Percentiles rank a stretch among this genome's conserved stretches.
Conservation (phyloP, 768 basidiomycete species). For the Cystobasidium ongulense region DNA sequence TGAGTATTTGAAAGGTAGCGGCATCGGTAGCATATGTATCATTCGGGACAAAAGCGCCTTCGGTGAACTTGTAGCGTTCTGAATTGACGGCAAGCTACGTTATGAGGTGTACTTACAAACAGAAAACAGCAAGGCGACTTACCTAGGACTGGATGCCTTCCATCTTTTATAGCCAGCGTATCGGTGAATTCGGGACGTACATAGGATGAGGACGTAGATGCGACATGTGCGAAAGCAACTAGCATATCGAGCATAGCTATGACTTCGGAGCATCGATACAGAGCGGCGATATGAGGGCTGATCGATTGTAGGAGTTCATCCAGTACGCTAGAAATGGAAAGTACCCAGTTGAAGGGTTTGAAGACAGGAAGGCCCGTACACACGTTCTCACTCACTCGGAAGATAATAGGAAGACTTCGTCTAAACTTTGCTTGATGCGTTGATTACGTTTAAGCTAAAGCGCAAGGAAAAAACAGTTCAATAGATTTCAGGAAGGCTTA, state of each 20-base stretch:
- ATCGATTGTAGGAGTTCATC: conserved; percentile 14
- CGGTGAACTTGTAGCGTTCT: conserved; percentile 19
- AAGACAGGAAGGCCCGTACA: conserved; percentile 35
- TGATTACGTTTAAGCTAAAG: conserved; percentile 48
- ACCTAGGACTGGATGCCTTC: conserved; percentile 32
- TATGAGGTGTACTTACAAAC: not conserved
- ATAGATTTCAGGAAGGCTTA: not conserved
- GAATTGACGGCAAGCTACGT: conserved; percentile 49
- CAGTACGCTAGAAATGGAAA: not conserved
- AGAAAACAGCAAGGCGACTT: not conserved
- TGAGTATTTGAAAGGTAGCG: conserved; percentile 76
- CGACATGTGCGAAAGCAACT: conserved; percentile 48
- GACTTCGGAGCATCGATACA: conserved; percentile 87
- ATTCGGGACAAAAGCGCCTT: conserved; percentile 62
- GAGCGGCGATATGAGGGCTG: conserved; percentile 60
- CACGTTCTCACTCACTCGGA: no score
- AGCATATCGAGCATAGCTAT: conserved; percentile 84
- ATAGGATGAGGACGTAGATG: not conserved
- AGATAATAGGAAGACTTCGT: conserved; percentile 78
- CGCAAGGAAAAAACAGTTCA: not conserved
- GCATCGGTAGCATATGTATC: conserved; percentile 81
- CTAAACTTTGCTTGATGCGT: conserved; percentile 79
- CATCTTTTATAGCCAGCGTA: conserved; percentile 30
- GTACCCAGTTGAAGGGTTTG: not conserved
- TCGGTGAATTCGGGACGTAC: conserved; percentile 35